Evolutionary conservation across 495 filamentous ascomycete genomes (phyloP), one percentile per base, ranked within the genome.

Genomic region (Aspergillus heteromorphus): DNA sequence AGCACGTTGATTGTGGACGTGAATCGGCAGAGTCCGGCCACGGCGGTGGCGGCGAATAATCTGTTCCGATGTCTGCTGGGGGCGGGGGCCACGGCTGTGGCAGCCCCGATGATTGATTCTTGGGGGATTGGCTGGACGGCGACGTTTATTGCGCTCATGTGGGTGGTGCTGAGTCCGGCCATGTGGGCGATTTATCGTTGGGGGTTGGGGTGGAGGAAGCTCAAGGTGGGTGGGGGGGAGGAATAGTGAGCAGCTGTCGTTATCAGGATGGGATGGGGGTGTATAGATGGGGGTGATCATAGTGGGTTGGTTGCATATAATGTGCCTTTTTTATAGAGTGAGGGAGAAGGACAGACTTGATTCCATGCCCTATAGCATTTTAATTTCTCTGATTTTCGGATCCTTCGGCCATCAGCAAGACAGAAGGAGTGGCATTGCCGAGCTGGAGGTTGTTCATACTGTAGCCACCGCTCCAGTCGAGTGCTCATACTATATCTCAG

Each of bases 51-150:
- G 17, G 75, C 76, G 14, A 76, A 68, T 43, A 82, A 82, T 54
- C 55, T 79, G 0, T 64, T 66, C 23, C 65, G 77, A 0, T 80
- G 76, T 49, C 56, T 77, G 45, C 43, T 79, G 19, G 73, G 71
- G 4, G 75, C 78, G 0, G 77, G 63, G 2, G 68, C 66, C 0
- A 66, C 70, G 8, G 78, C 73, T 5, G 49, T 72, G 16, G 69
- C 71, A 0, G 49, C 59, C 0, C 76, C 75, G 2, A 52, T 80
- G 30, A 73, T 76, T 25, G 57, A 75, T 34, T 54, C 60, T 1
- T 72, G 80, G 20, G 76, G 76, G 0, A 69, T 73, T 45, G 79
- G 77, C 5, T 79, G 77, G 77, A 73, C 72, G 0, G 67, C 54
- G 0, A 77, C 77, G 0, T 57, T 78, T 1, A 59, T 77, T 54